Base-by-base conservation (phyloP, 192 early-diverging fungal species). In the Gonapodya sp. region DNA sequence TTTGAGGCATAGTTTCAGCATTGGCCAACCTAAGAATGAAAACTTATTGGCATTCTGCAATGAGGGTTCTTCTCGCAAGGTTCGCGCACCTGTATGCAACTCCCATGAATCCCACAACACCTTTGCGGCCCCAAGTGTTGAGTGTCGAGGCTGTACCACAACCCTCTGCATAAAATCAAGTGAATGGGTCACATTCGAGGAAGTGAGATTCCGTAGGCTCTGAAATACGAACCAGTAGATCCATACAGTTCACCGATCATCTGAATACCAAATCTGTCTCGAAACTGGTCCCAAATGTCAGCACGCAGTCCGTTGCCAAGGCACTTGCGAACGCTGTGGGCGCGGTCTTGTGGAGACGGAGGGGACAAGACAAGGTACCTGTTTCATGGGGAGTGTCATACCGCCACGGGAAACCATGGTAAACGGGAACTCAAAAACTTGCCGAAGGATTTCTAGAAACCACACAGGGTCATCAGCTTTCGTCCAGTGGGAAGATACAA, bases 251-350 rank as follows among this genome's bases (percentile, higher is more conserved):
- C 93, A 82, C 86, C 86, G n/a, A 94, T 83, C 0, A 86, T 85
- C 0, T 80, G 74, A 33, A 93, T 89, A 46, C 79, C 83, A 81
- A 94, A 93, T 16, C 93, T 85, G 32, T 88, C 85, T 79, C 87
- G 86, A 80, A 94, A 92, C 33, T 80, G 81, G 32, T 79, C 75
- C 92, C 93, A 94, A 16, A 94, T 84, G 46, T 94, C 93, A 1
- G 88, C 88, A 14, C 91, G 83, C 82, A 94, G 85, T 16, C 92
- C 93, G 80, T 94, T 94, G 73, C 93, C 93, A 81, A 90, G 87
- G 1, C 86, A 86, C 34, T 91, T 30, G 31, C 86, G 83, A 36
- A 94, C 84, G 0, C 84, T 82, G 79, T 93, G 91, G 14, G 84
- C 83, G 35, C 85, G 87, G 35, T 92, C 92, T 1, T 85, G 34